Percentiles rank a stretch among this genome's conserved stretches.
Conservation (phyloP, 2,329 filamentous ascomycete genomes). For the Microcyclosporella mali region DNA sequence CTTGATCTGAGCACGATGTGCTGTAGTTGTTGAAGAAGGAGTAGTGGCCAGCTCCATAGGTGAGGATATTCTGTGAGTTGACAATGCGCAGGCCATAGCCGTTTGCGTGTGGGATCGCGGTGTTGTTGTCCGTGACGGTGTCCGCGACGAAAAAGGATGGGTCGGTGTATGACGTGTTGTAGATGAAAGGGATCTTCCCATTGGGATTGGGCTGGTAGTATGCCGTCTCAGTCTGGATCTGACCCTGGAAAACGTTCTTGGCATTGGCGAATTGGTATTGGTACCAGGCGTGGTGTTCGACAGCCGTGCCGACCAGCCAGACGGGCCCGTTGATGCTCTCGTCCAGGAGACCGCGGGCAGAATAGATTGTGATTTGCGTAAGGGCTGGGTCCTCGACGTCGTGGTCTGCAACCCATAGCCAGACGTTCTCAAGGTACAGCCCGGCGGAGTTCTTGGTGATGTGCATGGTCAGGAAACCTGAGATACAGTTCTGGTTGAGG, state of each 20-base stretch:
- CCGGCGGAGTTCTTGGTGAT: constrained; percentile 50
- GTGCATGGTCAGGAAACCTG: constrained; percentile 28
- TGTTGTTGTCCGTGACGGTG: constrained; percentile 14
- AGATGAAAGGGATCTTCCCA: constrained; percentile 62
- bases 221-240: constrained; percentile 86
- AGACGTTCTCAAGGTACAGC: constrained; percentile 80
- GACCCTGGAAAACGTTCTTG: constrained; percentile 70
- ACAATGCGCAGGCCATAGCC: constrained; percentile 62
- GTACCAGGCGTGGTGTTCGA: constrained; percentile 55
- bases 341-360: constrained; percentile 77
- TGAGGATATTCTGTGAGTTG: constrained; percentile 48
- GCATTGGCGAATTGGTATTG: constrained; percentile 82
- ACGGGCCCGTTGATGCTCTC: constrained; percentile 60
- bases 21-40: constrained; percentile 62
- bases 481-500: constrained; percentile 25
- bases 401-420: constrained; percentile 91
- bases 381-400: constrained; percentile 70
- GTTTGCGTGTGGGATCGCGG: constrained; percentile 38
- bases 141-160: constrained; percentile 63
- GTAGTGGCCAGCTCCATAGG: constrained; percentile 62
- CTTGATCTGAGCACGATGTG: constrained; percentile 35
- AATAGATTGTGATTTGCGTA: constrained; percentile 78
- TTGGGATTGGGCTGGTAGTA: constrained; percentile 78
- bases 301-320: constrained; percentile 60
- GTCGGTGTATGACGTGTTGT: too few relatives aligned